These are phyloP conservation scores for Erythrobasidium hasegawianum DNA, from an alignment of 1,284 basidiomycete species.

Conservation along the genomic window DNA sequence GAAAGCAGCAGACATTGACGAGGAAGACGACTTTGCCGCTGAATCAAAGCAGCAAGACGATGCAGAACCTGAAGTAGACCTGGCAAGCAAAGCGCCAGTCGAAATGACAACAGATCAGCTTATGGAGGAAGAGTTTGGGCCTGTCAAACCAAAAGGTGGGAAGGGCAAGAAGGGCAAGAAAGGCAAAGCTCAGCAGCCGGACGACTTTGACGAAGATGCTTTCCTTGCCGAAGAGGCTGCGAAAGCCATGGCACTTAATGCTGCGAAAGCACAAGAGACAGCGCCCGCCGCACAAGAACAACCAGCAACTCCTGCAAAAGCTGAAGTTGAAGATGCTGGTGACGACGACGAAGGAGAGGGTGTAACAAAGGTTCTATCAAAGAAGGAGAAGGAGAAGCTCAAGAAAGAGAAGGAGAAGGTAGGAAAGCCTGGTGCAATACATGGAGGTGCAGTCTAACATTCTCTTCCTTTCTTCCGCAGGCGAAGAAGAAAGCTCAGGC, in stretches of 20 bases:
- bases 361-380: conserved; percentile 61
- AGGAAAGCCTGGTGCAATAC: no score
- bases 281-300: no score
- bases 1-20: conserved; percentile 47
- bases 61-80: conserved; percentile 49
- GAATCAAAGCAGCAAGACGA: conserved; percentile 49
- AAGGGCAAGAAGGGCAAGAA: conserved; percentile 58
- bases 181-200: conserved; percentile 44
- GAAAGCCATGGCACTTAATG: conserved; percentile 2
- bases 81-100: conserved; percentile 53
- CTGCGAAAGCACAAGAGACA: conserved; percentile 1
- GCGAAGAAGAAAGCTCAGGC: conserved; percentile 93
- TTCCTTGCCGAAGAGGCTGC: conserved; percentile 32
- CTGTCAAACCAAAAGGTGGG: conserved; percentile 59
- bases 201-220: conserved; percentile 23
- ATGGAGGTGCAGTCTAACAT: no score
- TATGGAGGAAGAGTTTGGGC: conserved; percentile 65
- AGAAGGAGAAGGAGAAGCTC: conserved; percentile 88
- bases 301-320: conserved; percentile 48
- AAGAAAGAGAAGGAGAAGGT: conserved; percentile 95
- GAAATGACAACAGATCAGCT: conserved; percentile 62
- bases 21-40: conserved; percentile 44
- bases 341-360: conserved; percentile 49
- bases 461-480: conserved; percentile 53
- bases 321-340: conserved; percentile 51